These are phyloP conservation scores for Anastatica hierochuntica DNA, from an alignment of 345 rosid genomes.

Conservation along the genomic window DNA sequence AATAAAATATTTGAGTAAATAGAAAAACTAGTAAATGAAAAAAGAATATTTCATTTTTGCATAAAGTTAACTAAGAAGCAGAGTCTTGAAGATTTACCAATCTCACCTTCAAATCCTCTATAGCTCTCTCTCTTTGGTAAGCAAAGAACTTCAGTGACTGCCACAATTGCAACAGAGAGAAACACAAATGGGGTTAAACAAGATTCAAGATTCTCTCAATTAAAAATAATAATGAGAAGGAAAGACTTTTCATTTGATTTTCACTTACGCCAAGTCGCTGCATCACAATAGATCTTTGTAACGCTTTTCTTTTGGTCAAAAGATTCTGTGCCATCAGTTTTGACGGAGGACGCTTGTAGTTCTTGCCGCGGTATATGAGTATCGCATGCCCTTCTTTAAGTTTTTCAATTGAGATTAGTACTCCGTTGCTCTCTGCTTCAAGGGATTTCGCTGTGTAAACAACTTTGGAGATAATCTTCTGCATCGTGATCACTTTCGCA, in stretches of 20 bases:
- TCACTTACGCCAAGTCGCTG: slow-evolving; percentile 72
- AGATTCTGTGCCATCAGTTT: slow-evolving; percentile 47
- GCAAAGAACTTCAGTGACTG: slow-evolving; percentile 76
- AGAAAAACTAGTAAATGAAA: not conserved
- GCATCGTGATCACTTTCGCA: slow-evolving; percentile 68
- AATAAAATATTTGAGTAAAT: not conserved
- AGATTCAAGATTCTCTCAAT: not conserved
- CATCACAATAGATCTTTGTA: slow-evolving; percentile 56
- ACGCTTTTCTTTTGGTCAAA: slow-evolving; percentile 59
- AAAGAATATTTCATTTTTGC: too few relatives aligned
- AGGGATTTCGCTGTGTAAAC: slow-evolving; percentile 53
- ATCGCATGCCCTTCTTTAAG: slow-evolving; percentile 63
- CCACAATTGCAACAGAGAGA: slow-evolving; percentile 4
- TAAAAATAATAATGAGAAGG: not conserved
- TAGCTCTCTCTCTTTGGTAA: slow-evolving; percentile 35
- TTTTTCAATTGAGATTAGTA: slow-evolving; percentile 62
- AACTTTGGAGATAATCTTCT: slow-evolving; percentile 45
- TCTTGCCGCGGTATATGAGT: slow-evolving; percentile 78
- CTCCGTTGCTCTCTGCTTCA: slow-evolving; percentile 73
- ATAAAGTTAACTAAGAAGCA: slow-evolving; percentile 11
- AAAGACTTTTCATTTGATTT: too few relatives aligned
- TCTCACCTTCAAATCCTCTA: slow-evolving; percentile 43
- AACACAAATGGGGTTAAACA: not conserved
- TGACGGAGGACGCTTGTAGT: slow-evolving; percentile 62
- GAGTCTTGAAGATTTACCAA: slow-evolving; percentile 32